Evolutionary conservation across 148 eudicot genomes (phyloP).

Genomic region (Cornus suecica): DNA sequence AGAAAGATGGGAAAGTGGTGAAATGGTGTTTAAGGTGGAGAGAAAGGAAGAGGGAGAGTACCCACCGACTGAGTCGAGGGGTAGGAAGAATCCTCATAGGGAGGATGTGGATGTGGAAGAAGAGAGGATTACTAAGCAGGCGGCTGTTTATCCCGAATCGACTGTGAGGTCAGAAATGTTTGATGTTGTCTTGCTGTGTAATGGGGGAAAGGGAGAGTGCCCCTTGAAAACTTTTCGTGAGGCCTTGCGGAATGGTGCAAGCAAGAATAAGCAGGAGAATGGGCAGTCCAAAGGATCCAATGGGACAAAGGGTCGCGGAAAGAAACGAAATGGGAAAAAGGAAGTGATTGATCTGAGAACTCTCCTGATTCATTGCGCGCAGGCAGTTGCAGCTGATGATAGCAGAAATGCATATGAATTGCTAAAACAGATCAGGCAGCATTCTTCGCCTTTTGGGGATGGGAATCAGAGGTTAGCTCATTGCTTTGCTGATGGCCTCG

Average conservation of each 20-base stretch:
- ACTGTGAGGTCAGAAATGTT: slow-evolving; percentile 51
- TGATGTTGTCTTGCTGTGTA: slow-evolving; percentile 53
- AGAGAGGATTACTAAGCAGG: slow-evolving; percentile 55
- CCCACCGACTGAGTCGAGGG: slow-evolving; percentile 20
- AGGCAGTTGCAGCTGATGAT: slow-evolving; percentile 35
- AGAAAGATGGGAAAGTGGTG: slow-evolving; percentile 10
- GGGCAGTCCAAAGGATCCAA: slow-evolving; percentile 27
- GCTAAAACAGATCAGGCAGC: slow-evolving; percentile 31
- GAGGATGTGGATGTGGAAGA: slow-evolving; percentile 33
- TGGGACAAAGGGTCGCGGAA: slow-evolving; percentile 42
- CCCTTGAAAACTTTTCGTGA: slow-evolving; percentile 39
- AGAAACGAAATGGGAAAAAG: slow-evolving; percentile 30
- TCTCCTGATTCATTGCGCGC: slow-evolving; percentile 31
- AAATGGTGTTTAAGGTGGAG: slow-evolving; percentile 13
- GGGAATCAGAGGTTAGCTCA: slow-evolving; percentile 35
- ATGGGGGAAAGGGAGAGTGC: slow-evolving; percentile 36
- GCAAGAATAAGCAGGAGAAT: slow-evolving; percentile 29
- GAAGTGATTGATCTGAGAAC: slow-evolving; percentile 39
- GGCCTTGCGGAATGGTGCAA: slow-evolving; percentile 29
- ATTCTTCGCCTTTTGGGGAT: slow-evolving; percentile 29
- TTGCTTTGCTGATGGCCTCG: slow-evolving; percentile 34
- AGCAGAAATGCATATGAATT: slow-evolving; percentile 20
- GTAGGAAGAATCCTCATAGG: slow-evolving; percentile 44
- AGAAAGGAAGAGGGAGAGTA: slow-evolving; percentile 17
- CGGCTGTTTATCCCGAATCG: slow-evolving; percentile 50